Base-by-base conservation (phyloP, 2,329 filamentous ascomycete species). In the Colletotrichum plurivorum region DNA sequence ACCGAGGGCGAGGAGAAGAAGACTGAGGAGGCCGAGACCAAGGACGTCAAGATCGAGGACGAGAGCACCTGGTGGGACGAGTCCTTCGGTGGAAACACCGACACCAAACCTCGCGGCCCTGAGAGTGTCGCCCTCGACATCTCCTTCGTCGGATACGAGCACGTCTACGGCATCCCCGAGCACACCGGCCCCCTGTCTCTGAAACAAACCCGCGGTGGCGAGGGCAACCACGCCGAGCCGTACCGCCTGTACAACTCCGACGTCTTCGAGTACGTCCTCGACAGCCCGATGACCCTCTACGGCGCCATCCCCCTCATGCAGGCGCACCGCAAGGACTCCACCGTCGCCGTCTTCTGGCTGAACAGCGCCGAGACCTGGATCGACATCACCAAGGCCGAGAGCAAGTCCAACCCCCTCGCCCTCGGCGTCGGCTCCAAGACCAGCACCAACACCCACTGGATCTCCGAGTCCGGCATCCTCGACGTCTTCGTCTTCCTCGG, bases 11-110 rank as follows among this genome's bases (percentile, higher is more conserved):
- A 79, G 2, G 84, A 86, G 72, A 89, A 88, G 72, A 84, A 86
- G 70, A 41, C 22, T 31, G 20, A 78, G 5, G 79, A 84, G 67
- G 82, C 84, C 57, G 77, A 84, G 58, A 78, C 83, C 27, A 78
- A 82, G 13, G 78, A 80, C 58, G 53, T 60, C 72, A 73, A 45
- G 73, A 75, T 43, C 80, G 89, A 92, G 72, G 93, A 96, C 73
- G 93, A 98, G 78, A 93, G 91, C 81, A 98, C 95, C 4, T 98
- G 94, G 94, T 99, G 96, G 96, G 96, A 99, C 7, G 96, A 99
- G 83, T 89, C 88, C 0, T 99, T 99, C 79, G 95, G 95, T 72
- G 95, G 95, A 70, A 97, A 96, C 79, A 98, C 95, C 0, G 96
- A 99, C 80, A 89, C 92, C 5, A 99, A 99, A 82, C 95, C 96